These are phyloP conservation scores for Aspergillus pseudoglaucus DNA, from an alignment of 2,329 filamentous ascomycete species.

Conservation along the genomic window DNA sequence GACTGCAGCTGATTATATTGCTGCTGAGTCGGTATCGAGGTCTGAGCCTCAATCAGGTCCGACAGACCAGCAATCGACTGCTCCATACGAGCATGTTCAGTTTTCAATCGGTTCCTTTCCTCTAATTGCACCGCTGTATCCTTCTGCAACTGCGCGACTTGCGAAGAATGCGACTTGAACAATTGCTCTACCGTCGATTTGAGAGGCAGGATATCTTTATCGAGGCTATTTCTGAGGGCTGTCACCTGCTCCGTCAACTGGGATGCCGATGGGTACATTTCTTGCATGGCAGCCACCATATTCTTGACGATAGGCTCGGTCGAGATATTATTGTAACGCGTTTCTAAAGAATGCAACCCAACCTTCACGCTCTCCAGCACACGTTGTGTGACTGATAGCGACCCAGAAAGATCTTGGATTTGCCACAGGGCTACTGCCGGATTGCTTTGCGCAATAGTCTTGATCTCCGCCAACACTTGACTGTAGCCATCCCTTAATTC, in stretches of 20 bases:
- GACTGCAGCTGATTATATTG: not conserved
- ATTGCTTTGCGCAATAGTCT: not conserved
- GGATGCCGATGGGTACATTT: slow-evolving; percentile 29
- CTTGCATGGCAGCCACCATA: slow-evolving; percentile 28
- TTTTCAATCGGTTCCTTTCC: not conserved
- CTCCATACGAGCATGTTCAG: not conserved
- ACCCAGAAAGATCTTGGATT: slow-evolving; percentile 1
- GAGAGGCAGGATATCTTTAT: not conserved
- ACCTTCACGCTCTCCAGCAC: slow-evolving; percentile 11
- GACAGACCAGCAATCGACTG: not conserved
- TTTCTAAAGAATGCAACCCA: slow-evolving; percentile 37
- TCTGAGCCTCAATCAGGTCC: not conserved
- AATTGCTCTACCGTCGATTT: not conserved
- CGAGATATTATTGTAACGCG: slow-evolving; percentile 46
- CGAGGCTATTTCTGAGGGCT: slow-evolving; percentile 6
- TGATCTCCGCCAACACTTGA: not conserved
- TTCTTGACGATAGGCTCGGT: slow-evolving; percentile 30
- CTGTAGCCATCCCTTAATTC: not conserved
- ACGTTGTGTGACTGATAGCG: slow-evolving; percentile 4
- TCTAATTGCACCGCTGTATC: not conserved
- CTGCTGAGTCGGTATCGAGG: not conserved
- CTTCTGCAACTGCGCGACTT: not conserved
- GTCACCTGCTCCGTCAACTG: slow-evolving; percentile 16
- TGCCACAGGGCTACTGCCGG: not conserved
- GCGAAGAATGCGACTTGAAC: not conserved